phyloP scores from a whole-genome alignment of 179 eudicot genomes.

The Monotropa hypopitys region DNA sequence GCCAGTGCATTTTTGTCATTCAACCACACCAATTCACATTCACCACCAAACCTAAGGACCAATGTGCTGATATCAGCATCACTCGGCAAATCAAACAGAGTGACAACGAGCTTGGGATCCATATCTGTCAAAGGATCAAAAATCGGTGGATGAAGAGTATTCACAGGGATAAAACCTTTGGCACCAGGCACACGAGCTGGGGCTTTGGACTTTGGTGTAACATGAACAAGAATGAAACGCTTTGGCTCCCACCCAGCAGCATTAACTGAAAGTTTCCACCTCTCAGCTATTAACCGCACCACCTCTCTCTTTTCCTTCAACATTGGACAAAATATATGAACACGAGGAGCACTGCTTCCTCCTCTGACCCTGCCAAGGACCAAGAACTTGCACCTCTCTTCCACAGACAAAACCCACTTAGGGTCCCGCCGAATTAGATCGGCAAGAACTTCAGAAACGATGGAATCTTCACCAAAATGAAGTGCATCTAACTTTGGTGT shows the following conservation, averaged over 20 bases:
- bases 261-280: constrained; percentile 79
- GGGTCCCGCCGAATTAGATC: constrained; percentile 72
- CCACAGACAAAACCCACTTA: constrained; percentile 83
- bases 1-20: constrained; percentile 92
- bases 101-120: constrained; percentile 90
- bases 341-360: constrained; percentile 28
- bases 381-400: constrained; percentile 77
- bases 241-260: constrained; percentile 97
- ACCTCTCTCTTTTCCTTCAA: constrained; percentile 81
- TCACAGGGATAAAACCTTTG: constrained; percentile 35
- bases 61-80: constrained; percentile 84
- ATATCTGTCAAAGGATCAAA: constrained; percentile 72
- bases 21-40: constrained; percentile 94
- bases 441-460: constrained; percentile 46
- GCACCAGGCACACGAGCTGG: constrained; percentile 65
- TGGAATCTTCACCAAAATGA: constrained; percentile 60
- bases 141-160: constrained; percentile 29
- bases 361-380: constrained; percentile 71
- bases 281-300: constrained; percentile 71
- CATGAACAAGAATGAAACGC: constrained; percentile 67
- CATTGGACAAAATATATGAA: constrained; percentile 90
- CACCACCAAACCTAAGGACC: constrained; percentile 91
- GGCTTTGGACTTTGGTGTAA: constrained; percentile 60
- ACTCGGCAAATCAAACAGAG: constrained; percentile 73
- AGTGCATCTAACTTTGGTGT: constrained; percentile 61